Percentiles rank a stretch among this genome's conserved stretches.
These are phyloP conservation scores for Rozella allomycis DNA, from an alignment of 371 early-diverging fungal species.

Conservation along the genomic window DNA sequence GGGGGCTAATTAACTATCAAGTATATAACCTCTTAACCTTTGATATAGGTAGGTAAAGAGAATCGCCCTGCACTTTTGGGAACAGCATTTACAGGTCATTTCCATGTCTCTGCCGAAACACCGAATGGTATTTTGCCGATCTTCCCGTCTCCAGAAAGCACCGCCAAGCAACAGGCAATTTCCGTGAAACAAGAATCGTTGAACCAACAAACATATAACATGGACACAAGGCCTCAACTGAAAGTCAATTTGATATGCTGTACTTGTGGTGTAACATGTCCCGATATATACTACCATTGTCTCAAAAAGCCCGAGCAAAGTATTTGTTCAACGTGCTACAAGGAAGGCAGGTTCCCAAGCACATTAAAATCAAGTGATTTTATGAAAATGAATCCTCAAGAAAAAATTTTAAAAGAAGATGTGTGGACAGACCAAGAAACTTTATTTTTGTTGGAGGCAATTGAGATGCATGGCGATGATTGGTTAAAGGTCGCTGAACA, in stretches of 20 bases:
- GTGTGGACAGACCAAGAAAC: constrained; percentile 90
- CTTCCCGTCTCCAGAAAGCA: constrained; percentile 23
- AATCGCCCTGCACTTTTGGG: constrained; percentile 76
- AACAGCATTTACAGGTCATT: constrained; percentile 87
- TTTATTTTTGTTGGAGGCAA: constrained; percentile 71
- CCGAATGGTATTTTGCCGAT: constrained; percentile 23
- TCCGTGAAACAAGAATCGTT: no score
- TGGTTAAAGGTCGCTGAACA: constrained; percentile 86
- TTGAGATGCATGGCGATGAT: constrained; percentile 88
- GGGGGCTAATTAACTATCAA: constrained; percentile 97
- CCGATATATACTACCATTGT: constrained; percentile 36
- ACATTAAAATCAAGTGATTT: constrained; percentile 67
- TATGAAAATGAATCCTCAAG: constrained; percentile 25
- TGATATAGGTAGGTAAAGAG: constrained; percentile 61
- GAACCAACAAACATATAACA: no score
- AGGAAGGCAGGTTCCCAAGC: constrained; percentile 81
- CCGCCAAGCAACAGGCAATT: no score
- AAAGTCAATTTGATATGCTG: neutral
- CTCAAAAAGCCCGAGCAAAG: constrained; percentile 36
- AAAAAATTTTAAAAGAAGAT: constrained; percentile 9
- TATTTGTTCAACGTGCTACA: constrained; percentile 66
- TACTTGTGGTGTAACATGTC: neutral
- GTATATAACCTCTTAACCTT: constrained; percentile 15
- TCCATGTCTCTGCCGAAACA: constrained; percentile 81
- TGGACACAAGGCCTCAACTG: no score